Evolutionary conservation across 495 filamentous ascomycete genomes (phyloP).

Genomic region (Aspergillus nanangensis): DNA sequence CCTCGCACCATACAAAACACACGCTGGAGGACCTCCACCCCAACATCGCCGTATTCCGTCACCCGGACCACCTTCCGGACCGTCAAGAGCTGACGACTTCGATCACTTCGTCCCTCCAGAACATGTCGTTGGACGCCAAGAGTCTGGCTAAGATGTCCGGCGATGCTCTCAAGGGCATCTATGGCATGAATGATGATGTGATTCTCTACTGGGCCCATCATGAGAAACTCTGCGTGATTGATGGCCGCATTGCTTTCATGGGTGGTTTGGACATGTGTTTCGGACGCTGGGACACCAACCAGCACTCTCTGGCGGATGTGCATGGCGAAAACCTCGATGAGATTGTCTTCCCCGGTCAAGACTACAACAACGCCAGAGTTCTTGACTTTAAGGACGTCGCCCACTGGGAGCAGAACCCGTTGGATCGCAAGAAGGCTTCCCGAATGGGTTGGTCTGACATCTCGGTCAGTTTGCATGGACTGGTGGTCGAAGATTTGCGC

Average conservation of each 20-base stretch:
- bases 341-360: constrained; percentile 84
- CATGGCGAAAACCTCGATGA: constrained; percentile 72
- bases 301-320: constrained; percentile 80
- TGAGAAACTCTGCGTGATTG: constrained; percentile 86
- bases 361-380: constrained; percentile 89
- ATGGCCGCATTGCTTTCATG: constrained; percentile 84
- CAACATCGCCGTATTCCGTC: constrained; percentile 88
- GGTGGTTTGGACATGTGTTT: constrained; percentile 63
- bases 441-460: constrained; percentile 96
- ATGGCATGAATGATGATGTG: constrained; percentile 74
- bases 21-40: constrained; percentile 71
- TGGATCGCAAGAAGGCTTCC: constrained; percentile 72
- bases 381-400: constrained; percentile 84
- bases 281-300: constrained; percentile 60
- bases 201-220: constrained; percentile 96
- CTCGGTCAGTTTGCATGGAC: constrained; percentile 74
- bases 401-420: constrained; percentile 81
- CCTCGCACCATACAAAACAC: constrained; percentile 82
- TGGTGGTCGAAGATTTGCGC: constrained; percentile 70
- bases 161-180: constrained; percentile 69
- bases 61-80: constrained; percentile 84
- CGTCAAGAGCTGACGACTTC: constrained; percentile 51
- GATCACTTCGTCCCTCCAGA: constrained; percentile 46
- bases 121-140: constrained; percentile 46
- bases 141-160: constrained; percentile 54